Evolutionary conservation across 208 protist genomes (phyloP).

Genomic region (Jaenimonas drosophilae): DNA sequence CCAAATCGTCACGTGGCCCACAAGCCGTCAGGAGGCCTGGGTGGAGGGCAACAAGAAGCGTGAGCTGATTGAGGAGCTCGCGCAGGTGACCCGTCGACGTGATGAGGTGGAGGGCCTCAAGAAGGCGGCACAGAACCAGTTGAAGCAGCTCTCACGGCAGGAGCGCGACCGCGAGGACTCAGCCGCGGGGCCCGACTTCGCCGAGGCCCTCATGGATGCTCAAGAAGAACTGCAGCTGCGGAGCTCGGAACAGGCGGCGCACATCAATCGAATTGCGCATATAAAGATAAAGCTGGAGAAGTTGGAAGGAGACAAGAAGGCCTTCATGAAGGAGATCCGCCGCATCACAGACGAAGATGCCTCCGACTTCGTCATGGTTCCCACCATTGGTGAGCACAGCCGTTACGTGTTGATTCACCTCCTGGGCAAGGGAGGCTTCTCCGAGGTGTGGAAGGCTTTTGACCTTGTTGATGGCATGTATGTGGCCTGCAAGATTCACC

Average conservation of each 20-base stretch:
- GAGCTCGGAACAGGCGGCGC: slow-evolving; percentile 33
- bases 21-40: slow-evolving; percentile 53
- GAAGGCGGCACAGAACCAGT: slow-evolving; percentile 32
- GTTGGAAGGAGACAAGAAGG: slow-evolving; percentile 62
- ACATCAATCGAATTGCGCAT: slow-evolving; percentile 20
- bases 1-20: slow-evolving; percentile 44
- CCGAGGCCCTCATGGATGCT: slow-evolving; percentile 33
- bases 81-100: slow-evolving; percentile 20
- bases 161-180: slow-evolving; percentile 45
- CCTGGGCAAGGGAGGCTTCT: slow-evolving; percentile 93
- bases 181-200: slow-evolving; percentile 14
- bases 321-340: slow-evolving; percentile 72
- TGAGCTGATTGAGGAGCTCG: slow-evolving; percentile 30
- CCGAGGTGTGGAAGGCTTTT: slow-evolving; percentile 93
- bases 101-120: slow-evolving; percentile 47
- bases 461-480: slow-evolving; percentile 71
- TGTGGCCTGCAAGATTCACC: slow-evolving; percentile 96
- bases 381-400: slow-evolving; percentile 32
- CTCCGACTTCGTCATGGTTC: slow-evolving; percentile 37
- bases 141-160: slow-evolving; percentile 41
- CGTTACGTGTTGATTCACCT: slow-evolving; percentile 88
- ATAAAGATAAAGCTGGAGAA: slow-evolving; percentile 30
- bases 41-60: slow-evolving; percentile 49
- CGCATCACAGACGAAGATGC: slow-evolving; percentile 72
- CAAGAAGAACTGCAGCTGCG: slow-evolving; percentile 45